Percentiles rank a stretch among this genome's conserved stretches.
Evolutionary conservation across 192 early-diverging fungal species (phyloP).

Genomic region (Backusella westeae): DNA sequence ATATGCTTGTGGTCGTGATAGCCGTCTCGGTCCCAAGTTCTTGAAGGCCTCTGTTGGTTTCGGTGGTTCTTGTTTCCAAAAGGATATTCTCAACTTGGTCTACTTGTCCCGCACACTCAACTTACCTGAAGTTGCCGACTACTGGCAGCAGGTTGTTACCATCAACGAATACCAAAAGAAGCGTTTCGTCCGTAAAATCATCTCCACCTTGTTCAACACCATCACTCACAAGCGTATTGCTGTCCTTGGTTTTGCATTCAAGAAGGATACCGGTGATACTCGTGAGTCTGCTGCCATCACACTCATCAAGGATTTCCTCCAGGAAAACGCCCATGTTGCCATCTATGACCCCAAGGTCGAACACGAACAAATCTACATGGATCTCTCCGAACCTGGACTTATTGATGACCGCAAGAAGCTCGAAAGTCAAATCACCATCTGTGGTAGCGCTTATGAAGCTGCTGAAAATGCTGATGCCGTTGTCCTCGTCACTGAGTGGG

Average conservation of each 20-base stretch:
- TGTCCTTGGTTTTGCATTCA: constrained; percentile 90
- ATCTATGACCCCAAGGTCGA: constrained; percentile 93
- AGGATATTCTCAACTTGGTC: constrained; percentile 90
- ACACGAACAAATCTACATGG: constrained; percentile 63
- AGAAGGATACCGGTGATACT: constrained; percentile 93
- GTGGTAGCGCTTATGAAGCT: constrained; percentile 65
- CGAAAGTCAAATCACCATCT: constrained; percentile 64
- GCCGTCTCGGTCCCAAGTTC: constrained; percentile 86
- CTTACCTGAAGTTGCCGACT: constrained; percentile 87
- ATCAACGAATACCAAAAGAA: constrained; percentile 93
- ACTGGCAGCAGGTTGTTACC: constrained; percentile 88
- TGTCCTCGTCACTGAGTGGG: constrained; percentile 87
- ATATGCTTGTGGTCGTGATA: constrained; percentile 84
- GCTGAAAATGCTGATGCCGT: constrained; percentile 71
- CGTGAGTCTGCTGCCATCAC: constrained; percentile 90
- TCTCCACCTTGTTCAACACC: constrained; percentile 72
- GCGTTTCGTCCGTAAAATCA: constrained; percentile 75
- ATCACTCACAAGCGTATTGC: constrained; percentile 79
- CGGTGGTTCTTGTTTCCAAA: constrained; percentile 95
- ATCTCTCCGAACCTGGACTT: constrained; percentile 61
- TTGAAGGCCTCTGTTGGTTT: constrained; percentile 91
- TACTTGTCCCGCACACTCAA: constrained; percentile 82
- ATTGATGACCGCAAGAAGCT: constrained; percentile 47
- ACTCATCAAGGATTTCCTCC: constrained; percentile 75
- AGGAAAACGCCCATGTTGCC: constrained; percentile 69